These are phyloP conservation scores for Vitis riparia DNA, from an alignment of 164 flowering plant genomes.

Conservation along the genomic window DNA sequence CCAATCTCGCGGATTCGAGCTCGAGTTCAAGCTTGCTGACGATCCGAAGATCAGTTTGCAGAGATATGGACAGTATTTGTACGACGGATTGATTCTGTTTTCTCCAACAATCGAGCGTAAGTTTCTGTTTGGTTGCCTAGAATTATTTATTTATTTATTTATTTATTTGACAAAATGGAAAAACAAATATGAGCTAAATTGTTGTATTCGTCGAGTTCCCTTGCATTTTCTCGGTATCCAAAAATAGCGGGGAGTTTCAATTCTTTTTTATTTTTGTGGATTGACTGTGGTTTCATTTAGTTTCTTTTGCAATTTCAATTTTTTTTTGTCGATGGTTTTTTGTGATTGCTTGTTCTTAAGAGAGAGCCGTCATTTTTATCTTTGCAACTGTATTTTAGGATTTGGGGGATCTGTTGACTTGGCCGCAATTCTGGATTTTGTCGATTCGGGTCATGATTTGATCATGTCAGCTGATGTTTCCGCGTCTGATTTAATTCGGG, in stretches of 20 bases:
- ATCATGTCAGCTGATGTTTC: conserved; percentile 71
- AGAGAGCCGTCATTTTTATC: conserved; percentile 1
- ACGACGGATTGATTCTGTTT: conserved; percentile 78
- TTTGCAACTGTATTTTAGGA: conserved; percentile 30
- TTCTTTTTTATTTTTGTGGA: too few relatives aligned
- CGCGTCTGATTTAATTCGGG: conserved; percentile 83
- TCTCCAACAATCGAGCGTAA: conserved; percentile 70
- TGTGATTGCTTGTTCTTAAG: background rate
- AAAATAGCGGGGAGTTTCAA: too few relatives aligned
- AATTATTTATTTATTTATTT: too few relatives aligned
- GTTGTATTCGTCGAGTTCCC: too few relatives aligned
- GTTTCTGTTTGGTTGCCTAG: conserved; percentile 5
- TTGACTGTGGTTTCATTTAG: too few relatives aligned
- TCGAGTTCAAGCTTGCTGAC: conserved; percentile 88
- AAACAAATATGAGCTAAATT: too few relatives aligned
- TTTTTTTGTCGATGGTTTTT: too few relatives aligned
- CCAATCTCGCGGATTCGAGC: conserved; percentile 67
- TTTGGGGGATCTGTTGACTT: conserved; percentile 82
- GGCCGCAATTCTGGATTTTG: conserved; percentile 72
- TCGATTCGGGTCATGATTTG: conserved; percentile 88
- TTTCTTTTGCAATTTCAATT: too few relatives aligned
- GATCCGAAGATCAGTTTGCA: conserved; percentile 77
- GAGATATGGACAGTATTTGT: conserved; percentile 83
- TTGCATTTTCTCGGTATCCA: too few relatives aligned
- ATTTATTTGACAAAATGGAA: too few relatives aligned